These are phyloP conservation scores for Aquilaria malaccensis DNA, from an alignment of 345 rosid genomes.

Conservation along the genomic window DNA sequence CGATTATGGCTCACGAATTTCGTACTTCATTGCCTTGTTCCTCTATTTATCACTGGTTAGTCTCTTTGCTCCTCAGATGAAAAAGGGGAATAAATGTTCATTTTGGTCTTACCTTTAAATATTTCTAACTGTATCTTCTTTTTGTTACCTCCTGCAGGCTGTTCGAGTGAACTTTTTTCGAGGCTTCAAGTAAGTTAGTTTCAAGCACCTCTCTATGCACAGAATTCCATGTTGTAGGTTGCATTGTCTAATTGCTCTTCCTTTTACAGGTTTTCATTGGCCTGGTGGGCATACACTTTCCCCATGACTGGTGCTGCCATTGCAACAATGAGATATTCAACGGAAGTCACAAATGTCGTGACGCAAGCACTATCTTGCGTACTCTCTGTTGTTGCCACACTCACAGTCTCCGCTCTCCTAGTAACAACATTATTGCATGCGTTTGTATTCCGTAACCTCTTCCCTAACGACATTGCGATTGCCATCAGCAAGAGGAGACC, in stretches of 20 bases:
- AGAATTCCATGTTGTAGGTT: background rate
- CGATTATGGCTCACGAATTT: slow-evolving; percentile 60
- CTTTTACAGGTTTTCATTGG: slow-evolving; percentile 59
- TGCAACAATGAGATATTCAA: slow-evolving; percentile 59
- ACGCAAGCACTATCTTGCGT: slow-evolving; percentile 34
- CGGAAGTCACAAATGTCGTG: slow-evolving; percentile 33
- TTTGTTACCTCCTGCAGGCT: slow-evolving; percentile 33
- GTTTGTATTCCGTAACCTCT: slow-evolving; percentile 42
- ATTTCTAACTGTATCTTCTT: background rate
- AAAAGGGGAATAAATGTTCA: background rate
- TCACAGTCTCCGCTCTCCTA: slow-evolving; percentile 44
- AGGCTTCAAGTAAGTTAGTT: slow-evolving; percentile 55
- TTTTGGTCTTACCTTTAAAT: background rate
- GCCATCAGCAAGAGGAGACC: slow-evolving; percentile 58
- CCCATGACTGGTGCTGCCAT: slow-evolving; percentile 71
- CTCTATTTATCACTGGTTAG: slow-evolving; percentile 76
- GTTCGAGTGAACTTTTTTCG: slow-evolving; percentile 71
- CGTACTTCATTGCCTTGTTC: slow-evolving; percentile 86
- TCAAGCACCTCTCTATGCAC: background rate
- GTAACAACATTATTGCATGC: slow-evolving; percentile 43
- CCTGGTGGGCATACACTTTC: slow-evolving; percentile 97
- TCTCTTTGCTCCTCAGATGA: background rate
- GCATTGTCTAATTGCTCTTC: slow-evolving; percentile 1
- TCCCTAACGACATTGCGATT: slow-evolving; percentile 66
- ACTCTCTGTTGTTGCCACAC: slow-evolving; percentile 39